phyloP scores from a whole-genome alignment of 129 eudicot genomes.

The Centaurea solstitialis region DNA sequence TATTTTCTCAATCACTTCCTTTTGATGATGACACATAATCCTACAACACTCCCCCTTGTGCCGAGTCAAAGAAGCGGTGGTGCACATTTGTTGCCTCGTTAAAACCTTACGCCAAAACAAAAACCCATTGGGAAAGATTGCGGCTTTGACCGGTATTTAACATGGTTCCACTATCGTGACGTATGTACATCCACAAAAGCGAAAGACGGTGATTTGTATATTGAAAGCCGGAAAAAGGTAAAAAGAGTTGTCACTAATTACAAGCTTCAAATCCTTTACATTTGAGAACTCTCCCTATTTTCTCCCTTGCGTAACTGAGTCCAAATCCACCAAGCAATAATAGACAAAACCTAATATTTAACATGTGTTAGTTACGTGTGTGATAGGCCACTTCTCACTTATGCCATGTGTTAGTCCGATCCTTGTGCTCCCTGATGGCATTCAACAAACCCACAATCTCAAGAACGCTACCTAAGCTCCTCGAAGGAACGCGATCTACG shows the following conservation, averaged over 20 bases:
- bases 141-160: no score
- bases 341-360: not conserved
- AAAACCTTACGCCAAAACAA: no score
- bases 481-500: not conserved
- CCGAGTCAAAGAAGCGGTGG: no score
- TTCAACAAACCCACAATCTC: not conserved
- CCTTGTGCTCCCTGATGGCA: not conserved
- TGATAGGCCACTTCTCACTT: not conserved
- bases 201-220: not conserved
- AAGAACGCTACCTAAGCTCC: not conserved
- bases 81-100: no score
- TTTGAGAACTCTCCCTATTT: not conserved
- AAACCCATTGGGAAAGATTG: no score
- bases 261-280: not conserved
- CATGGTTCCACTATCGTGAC: not conserved
- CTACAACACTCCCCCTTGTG: no score
- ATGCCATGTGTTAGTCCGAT: not conserved
- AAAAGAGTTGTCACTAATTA: no score
- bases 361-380: no score
- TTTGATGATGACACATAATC: no score
- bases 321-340: no score
- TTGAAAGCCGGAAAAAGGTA: not conserved
- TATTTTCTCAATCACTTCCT: no score
- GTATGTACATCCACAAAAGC: not conserved
- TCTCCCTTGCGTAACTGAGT: no score